Percentiles rank a stretch among this genome's conserved stretches.
phyloP scores from a whole-genome alignment of 129 eudicot genomes.

The Centaurea solstitialis region DNA sequence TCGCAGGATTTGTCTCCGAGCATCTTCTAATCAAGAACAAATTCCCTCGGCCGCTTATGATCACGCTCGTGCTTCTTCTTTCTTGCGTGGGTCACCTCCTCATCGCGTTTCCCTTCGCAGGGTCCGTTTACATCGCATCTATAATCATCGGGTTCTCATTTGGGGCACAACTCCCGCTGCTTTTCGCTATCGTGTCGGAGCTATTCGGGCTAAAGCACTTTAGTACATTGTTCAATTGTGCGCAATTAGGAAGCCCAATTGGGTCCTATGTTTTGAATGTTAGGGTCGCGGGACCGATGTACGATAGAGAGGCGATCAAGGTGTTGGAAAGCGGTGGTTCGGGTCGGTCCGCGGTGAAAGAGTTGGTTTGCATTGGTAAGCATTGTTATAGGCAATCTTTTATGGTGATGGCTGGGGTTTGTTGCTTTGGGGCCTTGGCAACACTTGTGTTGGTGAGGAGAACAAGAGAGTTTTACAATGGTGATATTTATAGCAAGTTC shows the following conservation, averaged over 20 bases:
- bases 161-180: constrained; percentile 66
- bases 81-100: constrained; percentile 61
- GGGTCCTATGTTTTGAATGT: constrained; percentile 85
- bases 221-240: constrained; percentile 77
- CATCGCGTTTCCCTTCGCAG: constrained; percentile 62
- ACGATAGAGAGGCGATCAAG: constrained; percentile 71
- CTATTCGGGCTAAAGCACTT: constrained; percentile 76
- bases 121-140: constrained; percentile 73
- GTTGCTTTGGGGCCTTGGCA: constrained; percentile 63
- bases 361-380: constrained; percentile 65
- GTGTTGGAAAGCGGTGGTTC: constrained; percentile 45
- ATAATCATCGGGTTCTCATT: constrained; percentile 82
- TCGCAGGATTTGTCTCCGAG: constrained; percentile 75
- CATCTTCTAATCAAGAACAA: constrained; percentile 47
- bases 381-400: constrained; percentile 65
- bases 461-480: constrained; percentile 62
- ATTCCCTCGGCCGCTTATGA: constrained; percentile 79
- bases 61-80: constrained; percentile 55
- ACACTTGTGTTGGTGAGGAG: constrained; percentile 69
- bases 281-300: constrained; percentile 62
- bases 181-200: constrained; percentile 80
- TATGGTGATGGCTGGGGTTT: constrained; percentile 47
- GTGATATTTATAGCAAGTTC: constrained; percentile 78
- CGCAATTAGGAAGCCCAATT: constrained; percentile 73
- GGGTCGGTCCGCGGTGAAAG: constrained; percentile 53